These are phyloP conservation scores for Solanum habrochaites DNA, from an alignment of 257 asterid species.

Conservation along the genomic window DNA sequence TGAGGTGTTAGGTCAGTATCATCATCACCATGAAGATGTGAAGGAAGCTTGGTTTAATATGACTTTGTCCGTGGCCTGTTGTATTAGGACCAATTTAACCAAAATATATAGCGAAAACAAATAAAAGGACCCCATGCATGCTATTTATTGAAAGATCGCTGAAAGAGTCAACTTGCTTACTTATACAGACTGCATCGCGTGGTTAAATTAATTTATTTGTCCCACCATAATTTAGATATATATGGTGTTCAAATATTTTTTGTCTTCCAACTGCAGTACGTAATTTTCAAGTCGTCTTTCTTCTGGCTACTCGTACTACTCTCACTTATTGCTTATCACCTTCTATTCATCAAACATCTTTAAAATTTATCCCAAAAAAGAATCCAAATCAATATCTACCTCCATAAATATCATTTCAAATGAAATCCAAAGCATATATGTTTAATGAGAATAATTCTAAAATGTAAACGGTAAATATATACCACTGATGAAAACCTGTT, in stretches of 20 bases:
- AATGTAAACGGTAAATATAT: neutral
- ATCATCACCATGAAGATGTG: neutral
- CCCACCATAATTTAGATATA: neutral
- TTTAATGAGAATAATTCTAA: neutral
- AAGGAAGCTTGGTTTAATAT: neutral
- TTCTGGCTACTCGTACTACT: neutral
- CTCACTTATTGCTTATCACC: neutral
- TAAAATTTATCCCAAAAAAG: neutral
- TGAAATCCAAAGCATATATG: neutral
- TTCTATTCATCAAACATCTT: neutral
- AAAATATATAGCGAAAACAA: neutral
- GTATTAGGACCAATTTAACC: neutral
- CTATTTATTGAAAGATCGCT: neutral
- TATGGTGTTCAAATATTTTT: neutral
- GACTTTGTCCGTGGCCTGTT: neutral
- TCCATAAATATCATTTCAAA: no score
- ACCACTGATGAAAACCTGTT: neutral
- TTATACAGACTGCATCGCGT: slow-evolving; percentile 36
- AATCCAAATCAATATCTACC: neutral
- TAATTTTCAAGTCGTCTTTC: neutral
- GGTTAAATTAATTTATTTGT: slow-evolving; percentile 30
- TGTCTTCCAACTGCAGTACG: neutral
- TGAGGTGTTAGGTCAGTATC: neutral
- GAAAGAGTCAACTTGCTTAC: neutral
- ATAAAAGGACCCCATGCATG: slow-evolving; percentile 14